A percentile compares a stretch with the other conserved stretches of the same genome.
Conservation (phyloP, 2,329 filamentous ascomycete species). For the Trichoderma sp. region DNA sequence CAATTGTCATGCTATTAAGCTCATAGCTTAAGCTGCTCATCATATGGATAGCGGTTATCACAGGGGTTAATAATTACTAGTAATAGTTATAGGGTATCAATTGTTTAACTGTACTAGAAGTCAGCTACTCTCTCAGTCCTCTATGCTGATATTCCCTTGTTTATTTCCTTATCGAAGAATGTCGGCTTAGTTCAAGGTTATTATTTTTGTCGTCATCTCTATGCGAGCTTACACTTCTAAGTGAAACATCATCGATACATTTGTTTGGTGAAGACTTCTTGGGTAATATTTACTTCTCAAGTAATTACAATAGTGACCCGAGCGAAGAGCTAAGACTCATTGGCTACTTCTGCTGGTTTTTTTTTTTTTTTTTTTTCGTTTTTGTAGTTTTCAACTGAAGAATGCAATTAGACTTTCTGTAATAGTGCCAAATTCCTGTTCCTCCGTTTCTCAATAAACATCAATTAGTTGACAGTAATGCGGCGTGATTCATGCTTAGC, state of each 20-base stretch:
- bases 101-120: no score
- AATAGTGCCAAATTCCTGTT: background rate
- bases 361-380: no score
- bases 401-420: background rate
- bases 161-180: no score
- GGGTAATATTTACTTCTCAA: background rate
- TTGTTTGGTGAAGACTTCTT: background rate
- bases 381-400: background rate
- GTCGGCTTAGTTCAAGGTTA: no score
- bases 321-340: background rate
- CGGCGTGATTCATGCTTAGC: conserved; percentile 34
- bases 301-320: background rate
- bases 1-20: background rate
- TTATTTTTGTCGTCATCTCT: background rate
- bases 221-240: background rate
- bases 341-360: background rate
- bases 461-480: conserved; percentile 31
- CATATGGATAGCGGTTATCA: no score
- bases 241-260: background rate
- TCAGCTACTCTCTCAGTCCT: no score
- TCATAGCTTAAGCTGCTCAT: background rate
- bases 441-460: background rate
- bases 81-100: no score
- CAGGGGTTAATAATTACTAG: no score
- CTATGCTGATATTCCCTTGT: no score